phyloP scores from a whole-genome alignment of 176 grass and related monocot genomes.

The Oryza punctata region DNA sequence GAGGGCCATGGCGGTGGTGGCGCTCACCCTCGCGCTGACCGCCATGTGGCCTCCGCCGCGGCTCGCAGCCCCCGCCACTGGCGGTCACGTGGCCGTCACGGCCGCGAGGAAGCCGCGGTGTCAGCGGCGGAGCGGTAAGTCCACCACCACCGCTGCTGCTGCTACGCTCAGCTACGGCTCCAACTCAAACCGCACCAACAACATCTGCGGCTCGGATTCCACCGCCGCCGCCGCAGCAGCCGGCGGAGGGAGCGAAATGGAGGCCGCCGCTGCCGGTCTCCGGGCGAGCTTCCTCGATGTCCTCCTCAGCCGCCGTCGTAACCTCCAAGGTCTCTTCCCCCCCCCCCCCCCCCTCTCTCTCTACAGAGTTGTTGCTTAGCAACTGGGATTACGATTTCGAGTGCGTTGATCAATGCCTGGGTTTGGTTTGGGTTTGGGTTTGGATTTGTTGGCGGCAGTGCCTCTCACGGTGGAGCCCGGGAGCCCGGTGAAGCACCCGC shows the following conservation, averaged over 20 bases:
- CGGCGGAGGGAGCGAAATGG: slow-evolving; percentile 28
- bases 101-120: neutral
- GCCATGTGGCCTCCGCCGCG: slow-evolving; percentile 23
- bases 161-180: no score
- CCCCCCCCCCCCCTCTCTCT: neutral
- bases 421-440: neutral
- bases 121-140: neutral
- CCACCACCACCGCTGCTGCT: no score
- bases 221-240: neutral
- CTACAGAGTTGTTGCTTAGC: no score
- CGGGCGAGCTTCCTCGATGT: slow-evolving; percentile 50
- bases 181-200: neutral
- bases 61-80: slow-evolving; percentile 26
- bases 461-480: slow-evolving; percentile 57
- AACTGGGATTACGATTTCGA: neutral
- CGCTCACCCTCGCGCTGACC: slow-evolving; percentile 24
- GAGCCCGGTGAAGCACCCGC: slow-evolving; percentile 49
- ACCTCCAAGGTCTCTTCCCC: slow-evolving; percentile 26
- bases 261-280: slow-evolving; percentile 23
- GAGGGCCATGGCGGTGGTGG: slow-evolving; percentile 15
- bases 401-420: neutral
- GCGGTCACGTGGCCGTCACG: slow-evolving; percentile 27
- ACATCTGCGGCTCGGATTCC: neutral
- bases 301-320: slow-evolving; percentile 55
- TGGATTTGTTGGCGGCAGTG: slow-evolving; percentile 41